Evolutionary conservation across 805 yeast genomes (phyloP).

Genomic region (Diddensiella santjacobensis): DNA sequence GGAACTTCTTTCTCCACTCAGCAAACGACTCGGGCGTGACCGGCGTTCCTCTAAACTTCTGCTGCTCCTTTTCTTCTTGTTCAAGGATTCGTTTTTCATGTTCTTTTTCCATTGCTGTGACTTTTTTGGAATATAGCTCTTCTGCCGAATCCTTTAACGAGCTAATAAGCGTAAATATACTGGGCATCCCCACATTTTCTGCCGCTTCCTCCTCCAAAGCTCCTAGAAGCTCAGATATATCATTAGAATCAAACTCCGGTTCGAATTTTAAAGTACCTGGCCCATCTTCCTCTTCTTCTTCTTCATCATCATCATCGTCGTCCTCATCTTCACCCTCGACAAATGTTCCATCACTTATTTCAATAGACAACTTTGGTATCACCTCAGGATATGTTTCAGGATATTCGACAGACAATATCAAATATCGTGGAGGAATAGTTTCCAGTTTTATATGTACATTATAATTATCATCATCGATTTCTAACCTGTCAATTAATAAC

Average conservation of each 20-base stretch:
- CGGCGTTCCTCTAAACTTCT: slow-evolving; percentile 85
- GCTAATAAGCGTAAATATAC: slow-evolving; percentile 75
- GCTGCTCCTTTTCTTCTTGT: slow-evolving; percentile 78
- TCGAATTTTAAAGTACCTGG: slow-evolving; percentile 48
- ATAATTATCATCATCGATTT: slow-evolving; percentile 46
- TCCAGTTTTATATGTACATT: slow-evolving; percentile 63
- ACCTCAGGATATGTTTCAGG: slow-evolving; percentile 82
- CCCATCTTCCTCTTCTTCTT: slow-evolving; percentile 37
- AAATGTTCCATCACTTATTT: slow-evolving; percentile 30
- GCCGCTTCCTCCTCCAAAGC: slow-evolving; percentile 46
- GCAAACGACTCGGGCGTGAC: slow-evolving; percentile 75
- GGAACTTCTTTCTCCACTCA: slow-evolving; percentile 69
- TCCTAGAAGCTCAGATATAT: slow-evolving; percentile 25
- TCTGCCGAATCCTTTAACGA: slow-evolving; percentile 82
- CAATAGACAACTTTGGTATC: slow-evolving; percentile 55
- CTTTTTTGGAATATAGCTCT: slow-evolving; percentile 53
- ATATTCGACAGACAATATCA: slow-evolving; percentile 60
- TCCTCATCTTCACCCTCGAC: slow-evolving; percentile 41
- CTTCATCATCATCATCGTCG: slow-evolving; percentile 47
- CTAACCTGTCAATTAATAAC: slow-evolving; percentile 13
- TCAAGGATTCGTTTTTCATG: slow-evolving; percentile 57
- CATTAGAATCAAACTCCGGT: slow-evolving; percentile 44
- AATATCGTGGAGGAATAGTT: slow-evolving; percentile 54
- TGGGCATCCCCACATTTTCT: slow-evolving; percentile 86
- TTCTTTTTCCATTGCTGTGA: slow-evolving; percentile 49